Percentiles rank a stretch among this genome's conserved stretches.
Evolutionary conservation across 257 asterid species (phyloP).

Genomic region (Gentiana dahurica): DNA sequence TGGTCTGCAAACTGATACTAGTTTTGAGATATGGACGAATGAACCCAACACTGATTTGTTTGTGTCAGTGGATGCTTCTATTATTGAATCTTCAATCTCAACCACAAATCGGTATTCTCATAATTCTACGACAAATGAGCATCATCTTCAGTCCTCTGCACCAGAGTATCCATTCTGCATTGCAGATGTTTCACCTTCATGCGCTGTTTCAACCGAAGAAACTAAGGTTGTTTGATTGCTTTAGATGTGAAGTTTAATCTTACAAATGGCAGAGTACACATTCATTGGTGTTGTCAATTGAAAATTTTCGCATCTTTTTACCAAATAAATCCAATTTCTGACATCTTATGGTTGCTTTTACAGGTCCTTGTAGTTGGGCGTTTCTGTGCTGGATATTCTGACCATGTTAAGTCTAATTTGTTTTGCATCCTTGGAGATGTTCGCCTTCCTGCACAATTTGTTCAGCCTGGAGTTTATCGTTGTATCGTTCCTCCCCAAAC

Average conservation of each 20-base stretch:
- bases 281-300: background rate
- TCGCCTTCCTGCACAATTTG: constrained; percentile 41
- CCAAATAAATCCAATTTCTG: background rate
- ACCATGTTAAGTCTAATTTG: constrained; percentile 29
- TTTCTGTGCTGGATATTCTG: constrained; percentile 42
- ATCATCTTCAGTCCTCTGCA: constrained; percentile 19
- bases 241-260: background rate
- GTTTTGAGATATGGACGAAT: constrained; percentile 62
- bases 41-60: constrained; percentile 47
- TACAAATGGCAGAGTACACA: background rate
- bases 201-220: constrained; percentile 72
- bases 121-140: constrained; percentile 22
- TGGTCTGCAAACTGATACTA: constrained; percentile 50
- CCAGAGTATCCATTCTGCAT: constrained; percentile 46
- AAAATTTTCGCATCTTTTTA: background rate
- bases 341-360: constrained; percentile 14
- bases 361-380: constrained; percentile 79
- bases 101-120: constrained; percentile 25
- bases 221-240: constrained; percentile 48
- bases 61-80: constrained; percentile 31
- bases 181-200: constrained; percentile 71
- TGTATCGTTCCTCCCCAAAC: constrained; percentile 54
- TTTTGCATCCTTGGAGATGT: constrained; percentile 66
- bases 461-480: constrained; percentile 78
- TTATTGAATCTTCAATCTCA: constrained; percentile 37